Evolutionary conservation across 2,329 filamentous ascomycete genomes (phyloP), one percentile per base, ranked within the genome.

Genomic region (Aspergillus eucalypticola): DNA sequence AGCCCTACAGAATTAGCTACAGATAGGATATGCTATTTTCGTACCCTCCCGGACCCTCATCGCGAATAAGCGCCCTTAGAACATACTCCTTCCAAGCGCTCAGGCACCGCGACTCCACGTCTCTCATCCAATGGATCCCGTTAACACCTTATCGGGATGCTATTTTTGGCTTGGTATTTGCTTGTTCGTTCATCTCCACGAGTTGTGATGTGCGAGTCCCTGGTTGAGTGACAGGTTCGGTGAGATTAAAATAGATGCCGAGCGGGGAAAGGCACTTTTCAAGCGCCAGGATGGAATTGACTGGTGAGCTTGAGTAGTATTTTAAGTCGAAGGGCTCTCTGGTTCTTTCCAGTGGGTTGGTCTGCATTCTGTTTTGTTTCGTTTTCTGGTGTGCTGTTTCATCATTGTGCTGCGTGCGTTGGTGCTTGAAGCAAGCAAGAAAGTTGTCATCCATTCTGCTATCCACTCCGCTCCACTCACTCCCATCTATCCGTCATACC

Each of bases 241-340:
- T 55, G 53, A 42, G 53, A 46, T 55, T 55, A 55, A 55, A 55
- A 55, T 55, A 55, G 53, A 29, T 11, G 25, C 8, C 5, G 8
- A 32, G 39, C 25, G 29, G 53, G 39, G 41, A 44, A 17, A 10
- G 41, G 41, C 21, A 21, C 41, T 5, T 44, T 1, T 35, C 32
- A 11, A 35, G 32, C 32, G 32, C 39, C 6, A 35, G 53, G n/a
- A 15, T 46, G 19, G 38, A 15, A 29, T n/a, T 29, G 3, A 13
- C 5, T 38, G 21, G 15, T 29, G 23, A 41, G 32, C 2, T 13
- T 2, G 2, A 35, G 11, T 5, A 35, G 32, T 55, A 44, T 44
- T 55, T 55, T 35, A 55, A 55, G 53, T 44, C 41, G n/a, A 23
- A 25, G 17, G 38, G 15, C n/a, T 49, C 44, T 49, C 38, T 35